Evolutionary conservation across 768 basidiomycete genomes (phyloP), one percentile per base, ranked within the genome.

Genomic region (Lentinula sp.): DNA sequence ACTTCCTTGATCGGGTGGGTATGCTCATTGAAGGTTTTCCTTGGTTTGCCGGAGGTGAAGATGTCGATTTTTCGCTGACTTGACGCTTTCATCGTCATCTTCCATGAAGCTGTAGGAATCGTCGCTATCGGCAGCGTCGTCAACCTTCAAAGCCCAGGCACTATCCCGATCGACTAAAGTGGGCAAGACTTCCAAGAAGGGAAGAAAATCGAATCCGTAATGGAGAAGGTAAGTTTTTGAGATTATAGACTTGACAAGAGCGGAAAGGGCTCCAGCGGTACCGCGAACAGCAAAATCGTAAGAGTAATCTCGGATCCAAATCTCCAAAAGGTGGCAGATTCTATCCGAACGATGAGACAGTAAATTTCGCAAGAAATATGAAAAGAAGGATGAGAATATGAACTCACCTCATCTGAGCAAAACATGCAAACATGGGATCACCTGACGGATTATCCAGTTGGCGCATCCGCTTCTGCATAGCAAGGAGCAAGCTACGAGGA

Each of bases 391-490:
- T 28, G 57, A 28, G n/a, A 63, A 66, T 48, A 49, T 46, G 21
- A 23, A 59, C 71, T 31, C 66, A 91, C 92, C 87, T 84, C 90
- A 93, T 91, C 70, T 94, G 92, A 6, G 89, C 91, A 72, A 87
- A 93, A 66, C 86, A 89, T 7, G 90, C 89, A 72, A 93, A 89
- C 84, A 93, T 87, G 0, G 88, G 88, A 74, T 94, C 91, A 6
- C 84, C 84, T 11, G 82, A 80, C 16, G 87, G 83, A 58, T 82
- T 82, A 67, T 89, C 87, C 13, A 94, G 75, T 64, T 87, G 84
- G 37, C 88, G 84, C 82, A 93, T 88, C 51, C 90, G 85, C 68
- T 91, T 89, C 71, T 93, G 89, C 88, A 95, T 91, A 5, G 90
- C 88, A 49, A 93, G 77, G n/a, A 95, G 76, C 16, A 95, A 75